These are phyloP conservation scores for peach (Prunus persica) DNA, from an alignment of 306 rosid species.

Conservation along the genomic window Prunus_persica_NCBIv2 NC_034009.1:11057501-11058000, in stretches of 20 bases:
- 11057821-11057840: slow-evolving; percentile 75
- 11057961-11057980: slow-evolving; percentile 7
- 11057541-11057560: slow-evolving; percentile 98
- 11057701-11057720: slow-evolving; percentile 97
- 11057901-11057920: slow-evolving; percentile 22
- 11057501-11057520: slow-evolving; percentile 97
- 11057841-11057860: slow-evolving; percentile 95
- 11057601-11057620: slow-evolving; percentile 59
- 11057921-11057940: neutral
- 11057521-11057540: slow-evolving; percentile 74
- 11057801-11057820: neutral
- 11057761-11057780: slow-evolving; percentile 22
- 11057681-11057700: slow-evolving; percentile 72
- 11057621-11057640: slow-evolving; percentile 28
- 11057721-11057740: slow-evolving; percentile 92
- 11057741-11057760: slow-evolving; percentile 44
- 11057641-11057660: slow-evolving; percentile 9
- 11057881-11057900: slow-evolving; percentile 56
- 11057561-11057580: slow-evolving; percentile 94
- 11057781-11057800: neutral
- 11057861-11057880: slow-evolving; percentile 94
- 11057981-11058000: slow-evolving; percentile 64
- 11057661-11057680: slow-evolving; percentile 15
- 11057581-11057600: slow-evolving; percentile 95
- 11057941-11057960: neutral